Evolutionary conservation across 2,329 filamentous ascomycete species (phyloP).

Genomic region (Alternaria panax): DNA sequence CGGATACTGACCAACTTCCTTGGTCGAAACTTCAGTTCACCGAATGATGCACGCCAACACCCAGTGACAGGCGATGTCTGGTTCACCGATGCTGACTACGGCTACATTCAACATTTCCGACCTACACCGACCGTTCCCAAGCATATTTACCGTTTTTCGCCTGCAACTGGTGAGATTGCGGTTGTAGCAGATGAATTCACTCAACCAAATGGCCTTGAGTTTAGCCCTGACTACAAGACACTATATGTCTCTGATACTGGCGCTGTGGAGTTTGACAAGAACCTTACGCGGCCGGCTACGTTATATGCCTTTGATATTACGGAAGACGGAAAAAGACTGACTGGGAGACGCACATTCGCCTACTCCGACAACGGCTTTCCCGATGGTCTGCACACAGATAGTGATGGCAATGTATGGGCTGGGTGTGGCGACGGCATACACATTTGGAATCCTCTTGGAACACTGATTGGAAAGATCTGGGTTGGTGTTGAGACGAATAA

Average conservation of each 20-base stretch:
- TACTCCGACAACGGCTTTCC: slow-evolving; percentile 63
- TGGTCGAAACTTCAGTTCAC: slow-evolving; percentile 55
- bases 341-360: slow-evolving; percentile 60
- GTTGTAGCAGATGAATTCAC: slow-evolving; percentile 53
- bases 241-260: slow-evolving; percentile 60
- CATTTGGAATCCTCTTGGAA: slow-evolving; percentile 61
- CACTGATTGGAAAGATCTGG: slow-evolving; percentile 65
- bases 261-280: slow-evolving; percentile 40
- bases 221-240: slow-evolving; percentile 53
- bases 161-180: slow-evolving; percentile 50
- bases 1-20: slow-evolving; percentile 57
- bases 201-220: slow-evolving; percentile 57
- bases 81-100: slow-evolving; percentile 58
- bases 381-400: slow-evolving; percentile 66
- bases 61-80: slow-evolving; percentile 56
- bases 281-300: slow-evolving; percentile 51
- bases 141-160: slow-evolving; percentile 55
- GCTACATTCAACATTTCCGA: slow-evolving; percentile 42
- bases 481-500: slow-evolving; percentile 52
- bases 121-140: slow-evolving; percentile 42
- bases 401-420: slow-evolving; percentile 63
- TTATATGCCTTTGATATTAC: slow-evolving; percentile 55
- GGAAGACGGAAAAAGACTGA: slow-evolving; percentile 46
- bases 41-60: slow-evolving; percentile 55
- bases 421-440: slow-evolving; percentile 64